Percentiles rank a stretch among this genome's conserved stretches.
These are phyloP conservation scores for Candida morakotiae DNA, from an alignment of 805 yeast species.

Conservation along the genomic window DNA sequence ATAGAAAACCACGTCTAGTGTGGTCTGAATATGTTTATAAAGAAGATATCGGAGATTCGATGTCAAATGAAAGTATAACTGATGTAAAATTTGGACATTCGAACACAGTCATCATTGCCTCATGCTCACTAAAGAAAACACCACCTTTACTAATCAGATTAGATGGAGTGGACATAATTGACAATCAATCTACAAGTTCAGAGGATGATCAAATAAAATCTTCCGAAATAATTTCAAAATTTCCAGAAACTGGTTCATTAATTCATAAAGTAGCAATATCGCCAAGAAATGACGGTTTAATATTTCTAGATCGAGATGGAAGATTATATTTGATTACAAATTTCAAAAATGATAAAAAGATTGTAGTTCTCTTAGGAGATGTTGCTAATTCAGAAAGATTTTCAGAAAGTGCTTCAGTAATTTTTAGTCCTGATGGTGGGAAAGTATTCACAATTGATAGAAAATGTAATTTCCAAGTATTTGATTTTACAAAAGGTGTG, in stretches of 20 bases:
- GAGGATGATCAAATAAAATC: slow-evolving; percentile 21
- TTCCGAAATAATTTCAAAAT: slow-evolving; percentile 40
- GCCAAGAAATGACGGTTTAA: slow-evolving; percentile 84
- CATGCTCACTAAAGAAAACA: slow-evolving; percentile 31
- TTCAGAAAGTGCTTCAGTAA: slow-evolving; percentile 73
- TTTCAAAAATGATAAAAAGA: slow-evolving; percentile 30
- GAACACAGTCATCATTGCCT: slow-evolving; percentile 33
- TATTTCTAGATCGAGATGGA: slow-evolving; percentile 77
- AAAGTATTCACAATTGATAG: slow-evolving; percentile 73
- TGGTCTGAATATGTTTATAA: slow-evolving; percentile 28
- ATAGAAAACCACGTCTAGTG: slow-evolving; percentile 34
- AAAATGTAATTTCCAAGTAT: slow-evolving; percentile 72
- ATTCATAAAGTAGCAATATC: slow-evolving; percentile 73
- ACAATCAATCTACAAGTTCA: no score
- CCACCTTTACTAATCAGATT: slow-evolving; percentile 30
- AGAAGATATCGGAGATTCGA: slow-evolving; percentile 13
- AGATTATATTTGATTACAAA: slow-evolving; percentile 62
- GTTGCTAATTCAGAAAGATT: slow-evolving; percentile 71
- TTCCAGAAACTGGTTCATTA: slow-evolving; percentile 77
- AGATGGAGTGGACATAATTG: no score
- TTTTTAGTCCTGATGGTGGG: slow-evolving; percentile 79
- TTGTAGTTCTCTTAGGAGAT: slow-evolving; percentile 68
- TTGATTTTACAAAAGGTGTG: slow-evolving; percentile 84
- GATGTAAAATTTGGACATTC: slow-evolving; percentile 55
- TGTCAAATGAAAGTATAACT: slow-evolving; percentile 89